Evolutionary conservation across 208 protist species (phyloP).

Genomic region (Trypanosoma avium): DNA sequence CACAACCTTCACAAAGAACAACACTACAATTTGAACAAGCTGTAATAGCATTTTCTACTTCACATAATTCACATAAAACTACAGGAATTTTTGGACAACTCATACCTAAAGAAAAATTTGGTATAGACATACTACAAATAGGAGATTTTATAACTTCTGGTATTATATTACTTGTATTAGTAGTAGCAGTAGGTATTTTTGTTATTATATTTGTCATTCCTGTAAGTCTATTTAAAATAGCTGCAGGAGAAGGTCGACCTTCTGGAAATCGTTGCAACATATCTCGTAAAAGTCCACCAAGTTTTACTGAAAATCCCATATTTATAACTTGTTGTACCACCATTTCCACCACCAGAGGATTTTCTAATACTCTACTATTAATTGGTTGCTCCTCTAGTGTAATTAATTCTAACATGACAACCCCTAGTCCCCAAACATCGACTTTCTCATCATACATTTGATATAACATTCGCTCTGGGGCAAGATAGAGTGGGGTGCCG

Average conservation of each 20-base stretch:
- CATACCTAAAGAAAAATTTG: constrained; percentile 44
- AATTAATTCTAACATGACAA: constrained; percentile 77
- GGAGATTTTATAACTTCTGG: too few species aligned
- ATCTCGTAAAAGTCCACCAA: constrained; percentile 58
- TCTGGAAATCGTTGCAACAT: constrained; percentile 76
- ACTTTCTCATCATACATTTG: constrained; percentile 84
- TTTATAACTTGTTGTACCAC: constrained; percentile 57
- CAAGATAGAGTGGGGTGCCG: constrained; percentile 90
- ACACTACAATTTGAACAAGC: constrained; percentile 46
- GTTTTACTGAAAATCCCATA: constrained; percentile 63
- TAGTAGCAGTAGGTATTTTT: not conserved
- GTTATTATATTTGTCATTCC: constrained; percentile 26
- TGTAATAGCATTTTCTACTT: constrained; percentile 49
- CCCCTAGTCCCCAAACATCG: constrained; percentile 84
- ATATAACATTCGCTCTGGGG: constrained; percentile 88
- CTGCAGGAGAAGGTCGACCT: constrained; percentile 50
- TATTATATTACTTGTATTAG: too few species aligned
- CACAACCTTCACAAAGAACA: constrained; percentile 65
- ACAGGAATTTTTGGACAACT: constrained; percentile 49
- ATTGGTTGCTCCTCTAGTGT: constrained; percentile 79
- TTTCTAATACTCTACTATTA: constrained; percentile 79
- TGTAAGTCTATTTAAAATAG: constrained; percentile 45
- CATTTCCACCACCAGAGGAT: constrained; percentile 41
- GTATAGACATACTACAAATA: constrained; percentile 1
- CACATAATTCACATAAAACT: constrained; percentile 61